Percentiles rank a stretch among this genome's conserved stretches.
Evolutionary conservation across 1,284 basidiomycete genomes (phyloP).

Genomic region (Xerocomus alliaceus): DNA sequence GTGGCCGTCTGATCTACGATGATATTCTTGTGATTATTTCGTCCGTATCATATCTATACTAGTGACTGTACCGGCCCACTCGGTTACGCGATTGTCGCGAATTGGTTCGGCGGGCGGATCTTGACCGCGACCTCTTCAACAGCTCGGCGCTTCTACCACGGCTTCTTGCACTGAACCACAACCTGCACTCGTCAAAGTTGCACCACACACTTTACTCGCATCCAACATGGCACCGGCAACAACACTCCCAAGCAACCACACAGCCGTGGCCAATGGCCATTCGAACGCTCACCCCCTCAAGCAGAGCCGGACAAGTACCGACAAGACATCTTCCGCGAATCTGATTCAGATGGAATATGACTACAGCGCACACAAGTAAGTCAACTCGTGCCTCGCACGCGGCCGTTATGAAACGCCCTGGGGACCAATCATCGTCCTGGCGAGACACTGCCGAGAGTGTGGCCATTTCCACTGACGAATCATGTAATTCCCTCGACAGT

Average conservation of each 20-base stretch:
- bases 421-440: slow-evolving; percentile 23
- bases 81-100: background rate
- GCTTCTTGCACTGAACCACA: slow-evolving; percentile 11
- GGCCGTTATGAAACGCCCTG: background rate
- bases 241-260: slow-evolving; percentile 4
- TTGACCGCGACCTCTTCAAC: background rate
- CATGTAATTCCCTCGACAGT: slow-evolving; percentile 53
- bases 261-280: slow-evolving; percentile 14
- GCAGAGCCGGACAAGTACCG: slow-evolving; percentile 15
- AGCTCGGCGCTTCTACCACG: too few relatives aligned
- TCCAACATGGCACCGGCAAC: slow-evolving; percentile 34
- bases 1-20: slow-evolving; percentile 73
- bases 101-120: slow-evolving; percentile 35
- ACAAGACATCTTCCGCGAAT: slow-evolving; percentile 60
- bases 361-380: slow-evolving; percentile 89
- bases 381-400: slow-evolving; percentile 28
- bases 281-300: slow-evolving; percentile 20
- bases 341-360: slow-evolving; percentile 85
- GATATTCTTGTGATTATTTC: slow-evolving; percentile 21
- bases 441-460: background rate
- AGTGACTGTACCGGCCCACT: background rate
- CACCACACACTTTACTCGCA: background rate
- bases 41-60: slow-evolving; percentile 2
- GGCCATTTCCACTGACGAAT: slow-evolving; percentile 34
- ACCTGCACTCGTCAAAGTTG: slow-evolving; percentile 9